phyloP scores from a whole-genome alignment of 495 filamentous ascomycete genomes.

The Penicillium coprophilum region DNA sequence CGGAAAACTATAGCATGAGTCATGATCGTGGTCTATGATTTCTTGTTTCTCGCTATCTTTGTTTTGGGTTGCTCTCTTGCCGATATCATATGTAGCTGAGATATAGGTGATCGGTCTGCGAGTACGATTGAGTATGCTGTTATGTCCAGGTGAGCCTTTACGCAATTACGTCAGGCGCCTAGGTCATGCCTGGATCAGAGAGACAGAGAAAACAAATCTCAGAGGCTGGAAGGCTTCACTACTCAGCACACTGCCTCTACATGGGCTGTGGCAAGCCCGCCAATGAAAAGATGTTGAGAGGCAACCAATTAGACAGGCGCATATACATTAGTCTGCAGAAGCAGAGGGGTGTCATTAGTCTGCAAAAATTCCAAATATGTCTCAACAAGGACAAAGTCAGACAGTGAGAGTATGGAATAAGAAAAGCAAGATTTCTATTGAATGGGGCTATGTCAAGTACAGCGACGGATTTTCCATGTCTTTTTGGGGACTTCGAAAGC shows the following conservation, averaged over 20 bases:
- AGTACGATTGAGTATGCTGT: conserved; percentile 21
- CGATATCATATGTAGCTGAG: background rate
- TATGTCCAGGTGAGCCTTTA: conserved; percentile 17
- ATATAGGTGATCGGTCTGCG: background rate
- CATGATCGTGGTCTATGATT: background rate
- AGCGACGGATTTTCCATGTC: background rate
- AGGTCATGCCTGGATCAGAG: conserved; percentile 11
- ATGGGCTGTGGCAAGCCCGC: background rate
- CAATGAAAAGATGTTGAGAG: background rate
- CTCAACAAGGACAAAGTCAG: background rate
- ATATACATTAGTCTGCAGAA: background rate
- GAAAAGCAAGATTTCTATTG: background rate
- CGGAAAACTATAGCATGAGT: background rate
- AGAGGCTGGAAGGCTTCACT: background rate
- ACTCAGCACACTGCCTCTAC: background rate
- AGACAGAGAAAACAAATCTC: conserved; percentile 1
- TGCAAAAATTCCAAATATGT: conserved; percentile 23
- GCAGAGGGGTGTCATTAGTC: conserved; percentile 11
- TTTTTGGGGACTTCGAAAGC: background rate
- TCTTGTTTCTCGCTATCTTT: background rate
- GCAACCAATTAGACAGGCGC: background rate
- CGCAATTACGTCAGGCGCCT: conserved; percentile 15
- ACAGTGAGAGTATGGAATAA: background rate
- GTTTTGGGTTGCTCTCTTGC: background rate
- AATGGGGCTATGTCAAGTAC: background rate